Evolutionary conservation across 2,329 filamentous ascomycete species (phyloP).

Genomic region (Ceratocystis diversiconidia): DNA sequence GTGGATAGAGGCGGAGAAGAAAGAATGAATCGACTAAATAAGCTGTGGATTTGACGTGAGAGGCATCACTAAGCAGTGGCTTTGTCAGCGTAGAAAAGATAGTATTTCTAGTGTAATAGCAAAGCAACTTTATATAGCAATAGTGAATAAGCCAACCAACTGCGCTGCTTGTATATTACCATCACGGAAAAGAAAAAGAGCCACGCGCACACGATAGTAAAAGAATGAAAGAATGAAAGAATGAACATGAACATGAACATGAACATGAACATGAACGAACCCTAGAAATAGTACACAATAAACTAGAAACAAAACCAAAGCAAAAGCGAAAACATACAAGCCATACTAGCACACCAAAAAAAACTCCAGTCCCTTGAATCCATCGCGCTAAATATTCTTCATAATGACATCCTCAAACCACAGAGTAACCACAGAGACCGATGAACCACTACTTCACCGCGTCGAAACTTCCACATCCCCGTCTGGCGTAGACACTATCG

Average conservation of each 20-base stretch:
- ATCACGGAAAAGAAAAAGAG: not conserved
- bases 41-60: too few species aligned
- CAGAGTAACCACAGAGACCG: not conserved
- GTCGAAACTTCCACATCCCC: constrained; percentile 14
- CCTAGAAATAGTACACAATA: constrained; percentile 6
- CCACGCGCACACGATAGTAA: not conserved
- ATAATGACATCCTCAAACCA: constrained; percentile 4
- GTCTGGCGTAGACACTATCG: constrained; percentile 16
- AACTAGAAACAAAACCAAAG: constrained; percentile 11
- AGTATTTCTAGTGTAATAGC: not conserved
- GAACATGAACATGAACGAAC: not conserved
- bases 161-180: too few species aligned
- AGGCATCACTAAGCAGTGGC: too few species aligned
- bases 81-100: not conserved
- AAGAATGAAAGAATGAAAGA: not conserved
- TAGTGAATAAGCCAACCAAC: too few species aligned
- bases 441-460: not conserved
- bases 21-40: too few species aligned
- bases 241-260: constrained; percentile 3
- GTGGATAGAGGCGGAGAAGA: constrained; percentile 36
- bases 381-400: too few species aligned
- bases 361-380: too few species aligned
- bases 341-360: too few species aligned
- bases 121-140: too few species aligned
- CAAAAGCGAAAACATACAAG: constrained; percentile 9